Evolutionary conservation across 2,329 filamentous ascomycete genomes (phyloP).

Genomic region (Dactylella cylindrospora): DNA sequence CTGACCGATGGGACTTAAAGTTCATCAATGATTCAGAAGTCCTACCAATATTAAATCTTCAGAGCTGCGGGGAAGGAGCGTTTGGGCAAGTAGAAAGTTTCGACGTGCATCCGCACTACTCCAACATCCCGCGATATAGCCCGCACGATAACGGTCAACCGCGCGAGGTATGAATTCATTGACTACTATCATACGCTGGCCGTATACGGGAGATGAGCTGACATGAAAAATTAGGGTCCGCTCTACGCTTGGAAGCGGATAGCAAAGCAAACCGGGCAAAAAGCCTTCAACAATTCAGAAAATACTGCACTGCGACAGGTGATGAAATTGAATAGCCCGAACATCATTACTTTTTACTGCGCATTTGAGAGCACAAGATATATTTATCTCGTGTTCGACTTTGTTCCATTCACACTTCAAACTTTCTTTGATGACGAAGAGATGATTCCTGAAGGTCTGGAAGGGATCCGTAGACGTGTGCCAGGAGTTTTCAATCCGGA

Average conservation of each 20-base stretch:
- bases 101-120: neutral
- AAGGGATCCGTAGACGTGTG: neutral
- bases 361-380: neutral
- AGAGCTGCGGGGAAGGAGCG: neutral
- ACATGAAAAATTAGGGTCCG: neutral
- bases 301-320: neutral
- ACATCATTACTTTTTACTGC: neutral
- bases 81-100: neutral
- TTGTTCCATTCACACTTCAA: neutral
- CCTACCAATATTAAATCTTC: neutral
- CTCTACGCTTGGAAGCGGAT: conserved; percentile 1
- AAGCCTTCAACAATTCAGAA: neutral
- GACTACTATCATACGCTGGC: too few species aligned
- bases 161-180: too few species aligned
- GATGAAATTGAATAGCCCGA: neutral
- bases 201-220: too few species aligned
- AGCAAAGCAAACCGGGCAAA: neutral
- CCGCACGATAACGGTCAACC: too few species aligned
- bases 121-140: neutral
- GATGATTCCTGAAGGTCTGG: neutral
- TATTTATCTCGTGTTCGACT: neutral
- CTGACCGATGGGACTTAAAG: neutral
- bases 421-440: neutral
- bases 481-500: neutral
- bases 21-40: neutral